Evolutionary conservation across 164 flowering plant genomes (phyloP), one percentile per base, ranked within the genome.

Genomic region (Vitis amurensis): DNA sequence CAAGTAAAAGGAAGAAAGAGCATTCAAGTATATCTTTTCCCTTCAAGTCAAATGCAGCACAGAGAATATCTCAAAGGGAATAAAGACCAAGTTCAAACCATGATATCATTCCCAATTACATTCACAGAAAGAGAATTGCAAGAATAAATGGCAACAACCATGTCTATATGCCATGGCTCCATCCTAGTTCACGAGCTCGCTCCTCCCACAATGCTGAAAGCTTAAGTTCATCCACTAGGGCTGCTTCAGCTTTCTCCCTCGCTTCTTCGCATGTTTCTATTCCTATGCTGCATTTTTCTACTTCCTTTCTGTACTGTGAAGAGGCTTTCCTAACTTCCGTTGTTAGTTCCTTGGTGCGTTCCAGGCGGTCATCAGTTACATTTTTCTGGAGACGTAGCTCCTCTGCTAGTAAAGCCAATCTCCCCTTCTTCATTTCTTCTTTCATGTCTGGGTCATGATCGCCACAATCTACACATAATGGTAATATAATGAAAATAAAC

Each of bases 241-340:
- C 81, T 58, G 76, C 87, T 75, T 83, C 83, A 16, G 91, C 87
- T 64, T 68, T 84, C 73, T 88, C 88, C 75, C 97, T 87, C 53
- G 90, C 89, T 70, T 69, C 88, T 70, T 91, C 92, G 58, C 94
- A 91, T 48, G 82, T 77, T 65, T 80, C 89, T 64, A 85, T 76
- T 15, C 84, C 87, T 0, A 75, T 61, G 49, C 67, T 87, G 86
- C 97, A 92, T 64, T 88, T 92, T 56, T 85, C 88, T 67, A 87
- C 91, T 73, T 90, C 94, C 59, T 79, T 89, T 71, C 80, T 88
- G 74, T 83, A 89, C 15, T 82, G 86, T 7, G 84, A 83, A 51
- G 86, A 77, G 19, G 73, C 48, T 69, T 68, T 78, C 75, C 71
- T 83, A 0, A 84, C 83, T 15, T 78, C 79, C 63, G 65, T 73